Conservation (phyloP, 192 early-diverging fungal species). For the Mortierella hygrophila region DNA sequence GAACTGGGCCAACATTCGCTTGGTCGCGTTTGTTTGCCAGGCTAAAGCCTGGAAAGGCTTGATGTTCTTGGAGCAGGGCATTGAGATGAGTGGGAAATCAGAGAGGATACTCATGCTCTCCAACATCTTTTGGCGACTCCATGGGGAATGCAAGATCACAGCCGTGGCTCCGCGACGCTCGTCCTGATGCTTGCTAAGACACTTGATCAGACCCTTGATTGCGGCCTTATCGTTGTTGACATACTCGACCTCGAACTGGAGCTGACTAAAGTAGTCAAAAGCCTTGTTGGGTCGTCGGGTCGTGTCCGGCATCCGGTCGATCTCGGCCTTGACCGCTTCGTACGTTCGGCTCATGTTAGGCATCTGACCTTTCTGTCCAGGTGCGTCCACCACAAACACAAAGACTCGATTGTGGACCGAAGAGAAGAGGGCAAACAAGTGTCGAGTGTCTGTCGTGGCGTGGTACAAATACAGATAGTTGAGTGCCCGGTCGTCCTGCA, state of each 20-base stretch:
- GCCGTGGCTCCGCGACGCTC: conserved; percentile 75
- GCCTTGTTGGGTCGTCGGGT: conserved; percentile 51
- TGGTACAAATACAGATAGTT: conserved; percentile 88
- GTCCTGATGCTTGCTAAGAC: conserved; percentile 72
- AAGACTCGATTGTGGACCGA: conserved; percentile 66
- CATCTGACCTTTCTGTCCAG: conserved; percentile 44
- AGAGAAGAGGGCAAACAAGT: conserved; percentile 80
- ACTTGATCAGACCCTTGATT: conserved; percentile 67
- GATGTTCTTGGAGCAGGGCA: conserved; percentile 81
- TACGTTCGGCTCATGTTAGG: conserved; percentile 66
- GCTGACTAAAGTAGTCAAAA: conserved; percentile 64
- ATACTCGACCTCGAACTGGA: conserved; percentile 67
- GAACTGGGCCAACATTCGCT: conserved; percentile 83
- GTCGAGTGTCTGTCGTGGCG: conserved; percentile 67
- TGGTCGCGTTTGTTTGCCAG: conserved; percentile 82
- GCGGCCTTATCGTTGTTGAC: conserved; percentile 65
- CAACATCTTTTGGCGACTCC: conserved; percentile 62
- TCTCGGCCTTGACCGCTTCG: conserved; percentile 62
- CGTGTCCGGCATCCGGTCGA: conserved; percentile 38
- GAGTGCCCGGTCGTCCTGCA: conserved; percentile 49
- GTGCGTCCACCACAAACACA: conserved; percentile 84
- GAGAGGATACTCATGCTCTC: conserved; percentile 63
- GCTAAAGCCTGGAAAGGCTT: conserved; percentile 81
- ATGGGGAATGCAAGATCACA: conserved; percentile 80
- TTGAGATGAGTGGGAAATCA: conserved; percentile 78